Evolutionary conservation across 1,284 basidiomycete genomes (phyloP).

Genomic region (Austropuccinia psidii): DNA sequence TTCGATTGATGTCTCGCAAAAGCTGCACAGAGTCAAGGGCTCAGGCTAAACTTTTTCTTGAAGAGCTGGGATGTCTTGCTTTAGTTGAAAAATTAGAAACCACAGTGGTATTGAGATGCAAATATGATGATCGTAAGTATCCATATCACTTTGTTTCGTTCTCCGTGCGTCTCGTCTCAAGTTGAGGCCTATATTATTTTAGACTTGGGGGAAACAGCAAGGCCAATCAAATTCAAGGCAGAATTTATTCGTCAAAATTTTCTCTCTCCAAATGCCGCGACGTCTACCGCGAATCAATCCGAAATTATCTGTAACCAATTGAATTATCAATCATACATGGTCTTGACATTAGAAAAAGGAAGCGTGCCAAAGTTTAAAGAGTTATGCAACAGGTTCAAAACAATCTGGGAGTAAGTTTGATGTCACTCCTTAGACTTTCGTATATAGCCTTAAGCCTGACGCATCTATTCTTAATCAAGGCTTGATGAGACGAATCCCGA

Average conservation of each 20-base stretch:
- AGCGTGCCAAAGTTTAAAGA: constrained; percentile 26
- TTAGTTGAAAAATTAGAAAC: constrained; percentile 6
- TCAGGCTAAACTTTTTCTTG: constrained; percentile 9
- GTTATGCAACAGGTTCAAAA: constrained; percentile 22
- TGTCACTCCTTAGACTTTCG: not conserved
- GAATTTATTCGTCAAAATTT: not conserved
- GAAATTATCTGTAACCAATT: too few species aligned
- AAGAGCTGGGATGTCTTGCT: constrained; percentile 16
- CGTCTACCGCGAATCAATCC: too few species aligned
- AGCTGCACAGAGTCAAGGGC: constrained; percentile 9
- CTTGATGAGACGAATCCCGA: not conserved
- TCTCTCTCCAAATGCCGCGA: not conserved
- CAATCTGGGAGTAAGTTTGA: constrained; percentile 29
- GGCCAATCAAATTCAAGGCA: constrained; percentile 29
- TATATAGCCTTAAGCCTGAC: too few species aligned
- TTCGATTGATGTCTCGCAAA: constrained; percentile 29
- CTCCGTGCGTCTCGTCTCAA: too few species aligned
- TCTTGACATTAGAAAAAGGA: constrained; percentile 24
- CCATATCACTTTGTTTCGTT: too few species aligned
- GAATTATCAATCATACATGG: constrained; percentile 10
- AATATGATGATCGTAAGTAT: constrained; percentile 30
- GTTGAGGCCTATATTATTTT: not conserved
- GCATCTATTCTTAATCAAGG: not conserved
- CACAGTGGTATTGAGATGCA: constrained; percentile 1
- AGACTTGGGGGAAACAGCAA: constrained; percentile 10